These are phyloP conservation scores for Termitomyces sp. DNA, from an alignment of 768 basidiomycete genomes.

Conservation along the genomic window DNA sequence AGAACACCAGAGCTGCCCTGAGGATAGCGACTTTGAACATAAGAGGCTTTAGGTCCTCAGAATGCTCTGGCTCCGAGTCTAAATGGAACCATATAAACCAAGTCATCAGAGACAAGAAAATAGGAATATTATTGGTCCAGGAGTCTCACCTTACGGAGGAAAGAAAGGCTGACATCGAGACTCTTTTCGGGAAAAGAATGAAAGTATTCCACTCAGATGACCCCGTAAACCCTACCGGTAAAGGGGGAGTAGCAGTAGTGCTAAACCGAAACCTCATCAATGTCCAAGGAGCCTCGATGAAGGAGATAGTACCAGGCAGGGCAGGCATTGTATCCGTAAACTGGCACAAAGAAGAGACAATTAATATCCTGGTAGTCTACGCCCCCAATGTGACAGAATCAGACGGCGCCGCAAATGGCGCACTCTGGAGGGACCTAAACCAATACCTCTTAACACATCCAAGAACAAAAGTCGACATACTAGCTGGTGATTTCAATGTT, in stretches of 20 bases:
- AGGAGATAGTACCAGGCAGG: neutral
- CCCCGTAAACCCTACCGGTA: neutral
- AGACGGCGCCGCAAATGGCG: neutral
- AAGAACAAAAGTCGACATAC: neutral
- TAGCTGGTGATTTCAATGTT: neutral
- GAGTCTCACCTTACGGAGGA: neutral
- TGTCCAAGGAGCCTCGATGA: too few relatives aligned
- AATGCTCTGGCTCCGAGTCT: neutral
- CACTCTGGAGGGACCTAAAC: neutral
- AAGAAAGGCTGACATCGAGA: neutral
- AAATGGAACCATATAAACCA: neutral
- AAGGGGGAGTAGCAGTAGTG: neutral
- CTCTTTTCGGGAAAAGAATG: neutral
- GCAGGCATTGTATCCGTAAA: neutral
- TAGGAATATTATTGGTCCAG: neutral
- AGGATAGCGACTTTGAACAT: neutral
- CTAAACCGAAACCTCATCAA: neutral
- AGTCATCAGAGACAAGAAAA: neutral
- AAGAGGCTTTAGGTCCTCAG: neutral
- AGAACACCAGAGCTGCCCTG: neutral
- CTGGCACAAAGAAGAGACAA: neutral
- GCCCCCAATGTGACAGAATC: neutral
- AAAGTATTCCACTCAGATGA: neutral
- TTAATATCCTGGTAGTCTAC: neutral
- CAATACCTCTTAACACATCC: neutral